phyloP scores from a whole-genome alignment of 2,329 filamentous ascomycete genomes.

The Ascochyta fabae region DNA sequence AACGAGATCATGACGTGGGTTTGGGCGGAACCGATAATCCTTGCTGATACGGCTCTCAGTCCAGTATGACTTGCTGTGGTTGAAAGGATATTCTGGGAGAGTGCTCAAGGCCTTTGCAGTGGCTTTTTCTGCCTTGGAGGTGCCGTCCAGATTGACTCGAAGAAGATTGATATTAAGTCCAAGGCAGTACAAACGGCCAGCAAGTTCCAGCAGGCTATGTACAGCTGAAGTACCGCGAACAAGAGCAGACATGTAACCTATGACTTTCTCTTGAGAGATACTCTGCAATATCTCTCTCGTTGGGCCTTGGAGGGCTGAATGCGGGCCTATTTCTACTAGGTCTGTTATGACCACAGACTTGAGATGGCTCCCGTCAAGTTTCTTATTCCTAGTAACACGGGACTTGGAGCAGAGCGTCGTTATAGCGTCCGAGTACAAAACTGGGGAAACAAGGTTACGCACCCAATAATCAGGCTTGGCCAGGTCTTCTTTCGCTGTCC shows the following conservation, averaged over 20 bases:
- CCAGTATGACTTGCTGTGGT: conserved; percentile 41
- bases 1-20: conserved; percentile 22
- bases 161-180: neutral
- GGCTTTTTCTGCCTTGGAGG: neutral
- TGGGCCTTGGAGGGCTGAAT: conserved; percentile 12
- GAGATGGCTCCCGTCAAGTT: no score
- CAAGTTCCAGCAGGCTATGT: neutral
- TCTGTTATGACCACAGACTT: neutral
- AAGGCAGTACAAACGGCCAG: neutral
- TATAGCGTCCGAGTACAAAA: conserved; percentile 13
- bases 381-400: no score
- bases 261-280: neutral
- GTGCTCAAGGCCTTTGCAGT: neutral
- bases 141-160: neutral
- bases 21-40: conserved; percentile 23
- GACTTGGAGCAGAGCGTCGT: neutral
- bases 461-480: conserved; percentile 34
- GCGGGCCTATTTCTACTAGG: conserved; percentile 18
- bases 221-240: neutral
- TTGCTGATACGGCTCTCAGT: conserved; percentile 25
- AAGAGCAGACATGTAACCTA: neutral
- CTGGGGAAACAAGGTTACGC: conserved; percentile 27
- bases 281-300: neutral
- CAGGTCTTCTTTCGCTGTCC: conserved; percentile 14
- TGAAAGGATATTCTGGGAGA: conserved; percentile 44